phyloP scores from a whole-genome alignment of 805 yeast genomes.

The Metschnikowia lochheadii region DNA sequence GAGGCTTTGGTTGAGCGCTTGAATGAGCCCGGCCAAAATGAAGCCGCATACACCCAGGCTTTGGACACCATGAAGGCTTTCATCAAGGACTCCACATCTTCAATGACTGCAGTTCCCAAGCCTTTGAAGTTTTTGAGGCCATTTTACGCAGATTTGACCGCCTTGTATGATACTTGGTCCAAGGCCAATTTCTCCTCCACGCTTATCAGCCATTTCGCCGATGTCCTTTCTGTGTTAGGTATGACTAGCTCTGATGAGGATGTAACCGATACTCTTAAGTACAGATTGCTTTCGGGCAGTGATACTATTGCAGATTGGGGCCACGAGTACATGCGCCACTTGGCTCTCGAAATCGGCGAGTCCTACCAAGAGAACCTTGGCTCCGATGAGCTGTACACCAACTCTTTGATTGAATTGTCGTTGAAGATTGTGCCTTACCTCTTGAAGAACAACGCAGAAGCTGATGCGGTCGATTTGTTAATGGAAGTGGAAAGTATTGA shows the following conservation, averaged over 20 bases:
- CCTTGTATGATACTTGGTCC: constrained; percentile 64
- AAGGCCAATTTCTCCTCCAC: constrained; percentile 22
- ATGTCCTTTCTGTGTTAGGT: constrained; percentile 85
- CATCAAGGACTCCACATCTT: constrained; percentile 89
- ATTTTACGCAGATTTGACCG: constrained; percentile 65
- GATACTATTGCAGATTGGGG: constrained; percentile 85
- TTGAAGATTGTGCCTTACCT: constrained; percentile 82
- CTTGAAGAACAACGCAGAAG: constrained; percentile 93
- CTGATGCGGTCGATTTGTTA: constrained; percentile 93
- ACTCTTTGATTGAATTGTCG: constrained; percentile 58
- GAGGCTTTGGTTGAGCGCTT: constrained; percentile 83
- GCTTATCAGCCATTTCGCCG: constrained; percentile 65
- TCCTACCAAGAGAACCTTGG: constrained; percentile 56
- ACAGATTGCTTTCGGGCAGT: constrained; percentile 59
- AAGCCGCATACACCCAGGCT: constrained; percentile 53
- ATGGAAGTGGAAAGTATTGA: constrained; percentile 87
- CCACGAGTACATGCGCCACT: constrained; percentile 94
- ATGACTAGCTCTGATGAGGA: constrained; percentile 89
- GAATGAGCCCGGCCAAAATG: constrained; percentile 44
- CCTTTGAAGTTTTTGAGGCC: constrained; percentile 95
- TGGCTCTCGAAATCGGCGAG: constrained; percentile 92
- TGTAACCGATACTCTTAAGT: constrained; percentile 73
- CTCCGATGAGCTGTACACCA: constrained; percentile 29
- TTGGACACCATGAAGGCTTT: constrained; percentile 66
- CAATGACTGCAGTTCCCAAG: constrained; percentile 99